Base-by-base conservation (phyloP, 83 land plant genomes). In the Larix sibirica region DNA sequence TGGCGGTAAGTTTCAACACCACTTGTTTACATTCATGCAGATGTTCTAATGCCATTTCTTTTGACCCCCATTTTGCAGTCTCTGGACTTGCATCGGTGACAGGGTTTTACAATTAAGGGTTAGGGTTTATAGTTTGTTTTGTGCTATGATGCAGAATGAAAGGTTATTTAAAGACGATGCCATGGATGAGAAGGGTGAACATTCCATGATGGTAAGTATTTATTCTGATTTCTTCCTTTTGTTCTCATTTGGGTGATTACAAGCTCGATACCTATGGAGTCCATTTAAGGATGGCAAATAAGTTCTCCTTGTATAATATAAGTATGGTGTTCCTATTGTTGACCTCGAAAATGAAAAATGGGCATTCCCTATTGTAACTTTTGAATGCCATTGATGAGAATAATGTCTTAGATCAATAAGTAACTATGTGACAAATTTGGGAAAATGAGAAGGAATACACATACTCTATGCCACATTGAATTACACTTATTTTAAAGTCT, bases 111-210 rank as follows among this genome's bases (percentile, higher is more conserved):
- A 69, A 36, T 17, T 26, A 69, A 73, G 77, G 77, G 54, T 73
- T 73, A 68, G 78, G 61, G 62, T 82, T 75, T 59, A 75, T 61
- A 28, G 16, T 78, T 78, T 59, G 31, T 78, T 78, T 76, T 61
- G 78, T 42, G 62, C 68, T 63, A 16, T 76, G 63, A 68, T 82
- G 66, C 80, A 96, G 94, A 63, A 83, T 13, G 95, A 94, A 36
- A 87, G 71, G 81, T 82, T 96, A 73, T 83, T 96, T 50, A 96
- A 95, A 89, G 89, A 93, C 84, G 99, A 96, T 60, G 99, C 99
- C 56, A 89, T 87, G 67, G 97, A 96, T 71, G 99, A 96, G 88
- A 96, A 96, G 74, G 99, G 99, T 24, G 99, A 95, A 68, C 94
- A 97, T 7, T 97, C 99, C 66, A 89, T 97, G 82, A 95, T 96